These are phyloP conservation scores for Alternaria panax DNA, from an alignment of 2,329 filamentous ascomycete genomes.

Conservation along the genomic window DNA sequence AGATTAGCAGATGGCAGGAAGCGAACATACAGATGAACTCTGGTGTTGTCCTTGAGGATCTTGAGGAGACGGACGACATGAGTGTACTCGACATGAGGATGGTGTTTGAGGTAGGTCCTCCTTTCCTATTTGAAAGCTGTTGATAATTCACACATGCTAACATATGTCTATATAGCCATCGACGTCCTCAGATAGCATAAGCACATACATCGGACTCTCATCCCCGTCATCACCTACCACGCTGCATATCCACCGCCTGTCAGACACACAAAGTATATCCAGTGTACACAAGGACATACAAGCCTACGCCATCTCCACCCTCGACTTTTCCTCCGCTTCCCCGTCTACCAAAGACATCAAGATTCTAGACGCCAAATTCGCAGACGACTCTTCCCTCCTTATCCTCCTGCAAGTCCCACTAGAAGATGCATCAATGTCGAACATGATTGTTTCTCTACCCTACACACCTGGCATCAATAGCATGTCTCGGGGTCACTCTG, in stretches of 20 bases:
- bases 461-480: neutral
- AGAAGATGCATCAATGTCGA: neutral
- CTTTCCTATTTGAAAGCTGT: neutral
- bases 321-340: conserved; percentile 41
- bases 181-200: conserved; percentile 17
- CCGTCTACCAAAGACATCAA: conserved; percentile 54
- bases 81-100: conserved; percentile 64
- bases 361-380: conserved; percentile 72
- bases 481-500: conserved; percentile 28
- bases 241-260: conserved; percentile 42
- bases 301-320: conserved; percentile 62
- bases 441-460: conserved; percentile 43
- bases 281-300: conserved; percentile 41
- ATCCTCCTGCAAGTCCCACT: conserved; percentile 58
- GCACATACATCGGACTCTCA: conserved; percentile 39
- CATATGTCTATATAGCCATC: neutral
- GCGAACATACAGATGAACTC: conserved; percentile 70
- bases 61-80: conserved; percentile 34
- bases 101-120: conserved; percentile 56
- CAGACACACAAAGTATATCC: conserved; percentile 52
- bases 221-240: conserved; percentile 13
- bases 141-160: neutral
- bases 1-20: conserved; percentile 55
- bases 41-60: conserved; percentile 61
- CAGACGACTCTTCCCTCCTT: conserved; percentile 68